Percentiles rank a stretch among this genome's conserved stretches.
Evolutionary conservation across 75 land plant species (phyloP).

Genomic region (Sequoiadendron giganteum): DNA sequence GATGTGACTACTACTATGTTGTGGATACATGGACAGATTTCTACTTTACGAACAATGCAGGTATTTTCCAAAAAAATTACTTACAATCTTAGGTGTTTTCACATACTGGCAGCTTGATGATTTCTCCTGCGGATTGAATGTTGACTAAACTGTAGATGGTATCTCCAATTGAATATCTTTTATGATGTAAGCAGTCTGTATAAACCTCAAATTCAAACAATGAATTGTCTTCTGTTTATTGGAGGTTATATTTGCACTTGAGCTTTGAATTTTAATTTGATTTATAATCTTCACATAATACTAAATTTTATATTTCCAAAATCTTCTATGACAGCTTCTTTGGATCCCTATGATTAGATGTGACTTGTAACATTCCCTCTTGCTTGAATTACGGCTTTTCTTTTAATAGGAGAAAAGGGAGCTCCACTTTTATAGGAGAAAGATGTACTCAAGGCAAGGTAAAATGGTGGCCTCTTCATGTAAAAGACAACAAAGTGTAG

Average conservation of each 20-base stretch:
- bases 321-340: not conserved
- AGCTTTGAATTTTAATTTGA: too few relatives aligned
- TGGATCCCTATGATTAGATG: not conserved
- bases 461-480: not conserved
- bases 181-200: not conserved
- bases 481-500: not conserved
- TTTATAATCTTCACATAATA: too few relatives aligned
- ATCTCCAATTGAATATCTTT: not conserved
- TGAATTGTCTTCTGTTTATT: too few relatives aligned
- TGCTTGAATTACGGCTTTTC: not conserved
- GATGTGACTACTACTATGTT: conserved; percentile 99
- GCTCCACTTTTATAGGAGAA: not conserved
- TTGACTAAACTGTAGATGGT: not conserved
- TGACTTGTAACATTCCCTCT: not conserved
- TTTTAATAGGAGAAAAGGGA: not conserved
- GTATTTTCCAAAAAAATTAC: conserved; percentile 25
- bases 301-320: not conserved
- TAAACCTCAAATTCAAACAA: not conserved
- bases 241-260: too few relatives aligned
- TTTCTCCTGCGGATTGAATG: not conserved
- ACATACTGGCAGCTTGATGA: not conserved
- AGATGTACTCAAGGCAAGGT: not conserved
- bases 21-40: conserved; percentile 99
- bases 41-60: conserved; percentile 87
- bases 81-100: not conserved